Evolutionary conservation across 129 eudicot genomes (phyloP).

Genomic region (Flaveria robusta): DNA sequence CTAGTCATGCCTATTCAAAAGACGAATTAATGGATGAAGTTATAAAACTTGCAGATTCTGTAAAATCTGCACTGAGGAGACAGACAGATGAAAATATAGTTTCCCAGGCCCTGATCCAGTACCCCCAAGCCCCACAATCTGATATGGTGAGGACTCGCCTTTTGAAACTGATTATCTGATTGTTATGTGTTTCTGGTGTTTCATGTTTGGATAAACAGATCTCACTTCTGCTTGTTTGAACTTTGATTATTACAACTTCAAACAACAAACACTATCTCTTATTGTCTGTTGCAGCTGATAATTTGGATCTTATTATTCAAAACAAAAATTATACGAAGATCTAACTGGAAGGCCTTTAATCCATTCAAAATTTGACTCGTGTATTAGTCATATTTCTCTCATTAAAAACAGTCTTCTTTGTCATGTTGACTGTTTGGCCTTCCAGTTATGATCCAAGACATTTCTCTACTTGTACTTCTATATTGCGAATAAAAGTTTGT

Average conservation of each 20-base stretch:
- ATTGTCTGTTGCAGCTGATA: neutral
- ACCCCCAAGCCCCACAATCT: conserved; percentile 66
- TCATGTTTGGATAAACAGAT: neutral
- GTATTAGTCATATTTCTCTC: too few species aligned
- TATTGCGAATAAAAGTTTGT: neutral
- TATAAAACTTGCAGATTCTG: conserved; percentile 50
- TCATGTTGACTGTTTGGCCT: neutral
- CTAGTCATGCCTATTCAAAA: conserved; percentile 23
- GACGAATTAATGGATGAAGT: conserved; percentile 48
- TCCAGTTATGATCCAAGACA: neutral
- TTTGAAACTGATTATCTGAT: neutral
- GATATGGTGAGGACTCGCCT: conserved; percentile 46
- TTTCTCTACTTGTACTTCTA: neutral
- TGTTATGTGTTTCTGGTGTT: neutral
- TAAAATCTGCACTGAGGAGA: conserved; percentile 41
- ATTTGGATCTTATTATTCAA: neutral
- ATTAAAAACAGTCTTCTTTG: too few species aligned
- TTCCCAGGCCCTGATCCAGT: conserved; percentile 54
- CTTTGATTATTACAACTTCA: neutral
- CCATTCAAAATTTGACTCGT: neutral
- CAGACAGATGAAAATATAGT: conserved; percentile 50
- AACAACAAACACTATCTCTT: neutral
- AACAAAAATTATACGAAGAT: too few species aligned
- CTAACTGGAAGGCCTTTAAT: neutral
- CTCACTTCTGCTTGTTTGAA: neutral